Evolutionary conservation across 495 filamentous ascomycete genomes (phyloP), one percentile per base, ranked within the genome.

Genomic region (Talaromyces wortmannii): DNA sequence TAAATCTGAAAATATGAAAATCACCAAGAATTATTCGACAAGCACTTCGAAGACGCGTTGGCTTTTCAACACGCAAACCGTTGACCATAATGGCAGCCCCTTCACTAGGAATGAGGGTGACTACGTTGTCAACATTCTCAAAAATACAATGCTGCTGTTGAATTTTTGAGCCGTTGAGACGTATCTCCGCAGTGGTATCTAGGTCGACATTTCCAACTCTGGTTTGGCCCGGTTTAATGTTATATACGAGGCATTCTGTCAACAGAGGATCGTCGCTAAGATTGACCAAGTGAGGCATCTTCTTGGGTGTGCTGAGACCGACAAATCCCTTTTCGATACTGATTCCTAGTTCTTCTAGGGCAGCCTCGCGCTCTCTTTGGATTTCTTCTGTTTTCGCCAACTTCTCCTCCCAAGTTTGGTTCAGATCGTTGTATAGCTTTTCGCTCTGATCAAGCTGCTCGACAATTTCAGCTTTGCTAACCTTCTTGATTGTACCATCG

Each of bases 1-100:
- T 99, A 75, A 99, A 99, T 55, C 94, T 81, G 70, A 97, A 99
- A 53, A 99, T 99, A 66, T 99, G 94, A 63, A 99, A 99, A 68
- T 99, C 94, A 13, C 95, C 94, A 8, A 99, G 74, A 48, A 99
- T 99, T 45, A 99, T 89, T 30, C 94, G 87, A 68, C 89, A 94
- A 32, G 94, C 94, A 70, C 91, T 96, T 60, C 90, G 84, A 43
- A 99, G 75, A 50, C 90, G 81, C 55, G 84, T 91, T 8, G 90
- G 85, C 61, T 89, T 88, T 33, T 89, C 80, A 30, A 97, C 85
- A 16, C 91, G 85, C 54, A 92, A 77, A 44, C 94, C 94, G 62
- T 99, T 99, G 36, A 99, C 91, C 95, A 99, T 97, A 36, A 97
- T 88, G 6, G 92, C 87, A 4, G 94, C 95, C 13, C 88, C 89